Evolutionary conservation across 805 yeast species (phyloP), one percentile per base, ranked within the genome.

Genomic region (Lipomyces japonicus): DNA sequence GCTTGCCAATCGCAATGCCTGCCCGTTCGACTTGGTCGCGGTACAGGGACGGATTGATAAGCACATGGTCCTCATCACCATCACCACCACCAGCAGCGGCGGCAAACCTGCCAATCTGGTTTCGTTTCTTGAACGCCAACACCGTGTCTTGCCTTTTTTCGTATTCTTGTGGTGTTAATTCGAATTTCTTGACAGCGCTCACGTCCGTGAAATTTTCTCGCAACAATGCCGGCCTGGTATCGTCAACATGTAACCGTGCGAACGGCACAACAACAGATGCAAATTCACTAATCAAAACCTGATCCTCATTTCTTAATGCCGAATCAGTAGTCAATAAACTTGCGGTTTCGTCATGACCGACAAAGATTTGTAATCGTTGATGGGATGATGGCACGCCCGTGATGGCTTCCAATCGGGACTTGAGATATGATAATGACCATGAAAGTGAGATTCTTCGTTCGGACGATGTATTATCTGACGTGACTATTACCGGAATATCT

Each of bases 71-170:
- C n/a, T 16, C 40, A 21, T 45, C 46, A n/a, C 50, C 53, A 22
- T 53, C 56, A 0, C 74, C 65, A 40, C 65, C 69, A 22, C 64
- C 46, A 14, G 65, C 64, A 39, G 64, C 76, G 3, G 68, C 63
- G 55, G 84, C 79, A 60, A 81, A 89, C 44, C 90, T 71, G 0
- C 97, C 96, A 23, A 87, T 68, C 50, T 78, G 68, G 55, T 84
- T 75, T 26, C 74, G 71, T 49, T 75, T 74, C 65, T 90, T 91
- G 95, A 96, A 90, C 48, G 75, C 76, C 48, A 82, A 73, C 1
- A 86, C 95, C 0, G 91, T 75, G 47, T 83, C 79, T 2, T 67
- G 45, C 51, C 84, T 73, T 41, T 70, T 70, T 26, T 75, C 81
- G 65, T 90, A 87, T 39, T 79, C 84, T 36, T 73, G 78, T 32